Conservation (phyloP, 345 rosid species). For the Ceriops zippeliana region DNA sequence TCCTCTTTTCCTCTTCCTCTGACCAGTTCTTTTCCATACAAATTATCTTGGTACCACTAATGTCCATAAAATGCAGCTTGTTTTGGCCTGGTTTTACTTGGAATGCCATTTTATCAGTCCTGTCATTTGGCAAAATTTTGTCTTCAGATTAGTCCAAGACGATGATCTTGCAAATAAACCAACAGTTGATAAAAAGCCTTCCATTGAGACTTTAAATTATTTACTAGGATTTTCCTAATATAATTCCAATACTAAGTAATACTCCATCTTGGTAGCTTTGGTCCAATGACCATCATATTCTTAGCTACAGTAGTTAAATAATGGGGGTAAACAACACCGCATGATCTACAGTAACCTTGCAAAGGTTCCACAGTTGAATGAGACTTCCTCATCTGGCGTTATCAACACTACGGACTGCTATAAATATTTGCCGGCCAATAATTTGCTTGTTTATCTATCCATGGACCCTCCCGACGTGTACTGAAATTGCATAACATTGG, state of each 20-base stretch:
- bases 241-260: background rate
- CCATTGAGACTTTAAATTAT: background rate
- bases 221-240: background rate
- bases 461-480: slow-evolving; percentile 23
- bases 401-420: background rate
- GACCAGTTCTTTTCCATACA: background rate
- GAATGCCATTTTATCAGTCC: background rate
- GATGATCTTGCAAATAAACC: background rate
- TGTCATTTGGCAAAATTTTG: background rate
- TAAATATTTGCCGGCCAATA: slow-evolving; percentile 22
- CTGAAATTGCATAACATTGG: slow-evolving; percentile 5
- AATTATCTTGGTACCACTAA: background rate
- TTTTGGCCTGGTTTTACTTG: background rate
- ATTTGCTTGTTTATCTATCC: slow-evolving; percentile 19
- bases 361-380: slow-evolving; percentile 19
- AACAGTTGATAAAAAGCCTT: no score
- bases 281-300: slow-evolving; percentile 5
- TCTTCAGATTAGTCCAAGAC: background rate
- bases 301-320: slow-evolving; percentile 6
- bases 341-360: slow-evolving; percentile 18
- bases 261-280: background rate
- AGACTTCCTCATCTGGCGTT: slow-evolving; percentile 15
- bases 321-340: slow-evolving; percentile 18
- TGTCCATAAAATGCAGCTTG: background rate
- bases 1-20: background rate